These are phyloP conservation scores for Passiflora organensis DNA, from an alignment of 345 rosid genomes.

Conservation along the genomic window DNA sequence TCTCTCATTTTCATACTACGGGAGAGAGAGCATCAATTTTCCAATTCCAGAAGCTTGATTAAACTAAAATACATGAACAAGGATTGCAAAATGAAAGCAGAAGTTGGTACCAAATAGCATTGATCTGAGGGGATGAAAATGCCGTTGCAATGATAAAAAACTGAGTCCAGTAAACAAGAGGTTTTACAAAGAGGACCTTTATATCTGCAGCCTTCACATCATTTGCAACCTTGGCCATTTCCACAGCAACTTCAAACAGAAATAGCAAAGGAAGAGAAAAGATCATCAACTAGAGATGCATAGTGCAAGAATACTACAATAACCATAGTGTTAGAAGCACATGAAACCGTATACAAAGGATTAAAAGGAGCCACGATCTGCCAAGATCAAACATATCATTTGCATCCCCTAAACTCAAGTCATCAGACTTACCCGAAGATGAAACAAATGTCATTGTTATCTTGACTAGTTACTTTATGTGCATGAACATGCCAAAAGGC, in stretches of 20 bases:
- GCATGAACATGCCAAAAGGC: too few relatives aligned
- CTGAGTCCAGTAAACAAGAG: slow-evolving; percentile 94
- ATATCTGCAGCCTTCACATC: slow-evolving; percentile 91
- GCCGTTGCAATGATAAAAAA: slow-evolving; percentile 94
- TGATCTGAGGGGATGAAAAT: slow-evolving; percentile 88
- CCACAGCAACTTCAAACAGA: slow-evolving; percentile 69
- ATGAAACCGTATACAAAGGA: too few relatives aligned
- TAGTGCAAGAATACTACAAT: too few relatives aligned
- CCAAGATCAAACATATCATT: too few relatives aligned
- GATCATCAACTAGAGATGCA: slow-evolving; percentile 3
- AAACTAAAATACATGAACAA: slow-evolving; percentile 7
- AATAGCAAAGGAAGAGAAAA: slow-evolving; percentile 4
- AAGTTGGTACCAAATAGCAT: slow-evolving; percentile 67
- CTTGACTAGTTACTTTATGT: too few relatives aligned
- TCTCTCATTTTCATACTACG: slow-evolving; percentile 79
- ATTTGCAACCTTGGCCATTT: slow-evolving; percentile 85
- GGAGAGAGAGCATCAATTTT: slow-evolving; percentile 8
- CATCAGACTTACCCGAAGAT: too few relatives aligned
- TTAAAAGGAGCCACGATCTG: too few relatives aligned
- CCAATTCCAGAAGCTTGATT: not conserved
- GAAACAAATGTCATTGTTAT: too few relatives aligned
- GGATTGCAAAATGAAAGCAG: slow-evolving; percentile 9
- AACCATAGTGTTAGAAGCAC: too few relatives aligned
- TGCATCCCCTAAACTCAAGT: too few relatives aligned
- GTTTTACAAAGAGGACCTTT: slow-evolving; percentile 94